Evolutionary conservation across 2,329 filamentous ascomycete species (phyloP), one percentile per base, ranked within the genome.

Genomic region (Madurella fahalii): DNA sequence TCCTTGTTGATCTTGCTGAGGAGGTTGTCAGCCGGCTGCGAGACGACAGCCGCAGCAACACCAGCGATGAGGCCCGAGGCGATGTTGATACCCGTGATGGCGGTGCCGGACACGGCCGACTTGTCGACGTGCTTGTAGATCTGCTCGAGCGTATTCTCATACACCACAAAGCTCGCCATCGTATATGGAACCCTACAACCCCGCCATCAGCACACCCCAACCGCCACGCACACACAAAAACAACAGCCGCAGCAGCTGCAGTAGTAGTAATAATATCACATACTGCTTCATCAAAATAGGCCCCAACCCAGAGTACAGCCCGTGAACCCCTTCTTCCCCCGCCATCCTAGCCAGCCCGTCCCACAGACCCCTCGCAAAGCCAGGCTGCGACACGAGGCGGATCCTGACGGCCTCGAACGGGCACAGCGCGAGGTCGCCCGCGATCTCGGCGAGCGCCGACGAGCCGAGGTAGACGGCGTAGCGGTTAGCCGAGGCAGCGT

Each of bases 361-460:
- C 65, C 93, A 68, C 54, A 95, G 84, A 70, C 90, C 90, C 71
- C 75, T 85, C 71, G 90, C 90, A 72, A 92, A 95, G 68, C 83
- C 88, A 63, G 90, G 90, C 76, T 94, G 83, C 58, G 89, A 92
- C 64, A 95, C 90, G 71, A 95, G 86, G 82, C 90, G 90, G 72
- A 95, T 95, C 83, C 90, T 89, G 75, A 90, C 95, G 64, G 90
- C 90, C 82, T 95, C 90, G 59, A 95, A 87, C 65, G 90, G 90
- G 85, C 90, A 95, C 61, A 95, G 89, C 64, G 90, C 87, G 67
- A 93, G 84, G 69, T 91, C 87, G 67, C 84, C 84, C 67, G 87
- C 85, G 73, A 87, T 82, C 71, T 87, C 84, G 58, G 83, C 84
- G 52, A 75, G 72, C 53, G 80, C 84, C 61, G 84, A 78, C 41